Base-by-base conservation (phyloP, 116 monocot species). In the Iris pallida region DNA sequence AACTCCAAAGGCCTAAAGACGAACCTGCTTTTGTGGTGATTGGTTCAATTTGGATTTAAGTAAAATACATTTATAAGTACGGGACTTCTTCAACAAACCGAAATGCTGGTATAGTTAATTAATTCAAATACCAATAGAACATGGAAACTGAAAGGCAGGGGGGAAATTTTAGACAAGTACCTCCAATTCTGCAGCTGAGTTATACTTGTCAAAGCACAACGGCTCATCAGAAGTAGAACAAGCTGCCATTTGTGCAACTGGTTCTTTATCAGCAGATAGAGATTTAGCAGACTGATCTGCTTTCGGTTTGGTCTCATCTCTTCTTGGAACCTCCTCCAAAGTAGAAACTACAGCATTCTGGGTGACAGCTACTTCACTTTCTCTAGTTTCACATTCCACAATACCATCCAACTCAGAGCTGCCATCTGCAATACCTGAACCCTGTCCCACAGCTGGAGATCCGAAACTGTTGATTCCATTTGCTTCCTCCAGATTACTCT, bases 171-270 rank as follows among this genome's bases (percentile, higher is more conserved):
- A 30, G 30, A 30, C 30, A 30, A 30, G 51, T 85, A 97, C 96
- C 92, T 92, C 92, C 62, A 97, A 66, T 67, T 92, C 96, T 69
- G 67, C 44, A 15, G 85, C 71, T 60, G 87, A 85, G 55, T 56
- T 76, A 56, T 81, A 92, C 14, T 85, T 65, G 20, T 78, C 71
- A 11, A 92, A 87, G 55, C 85, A 76, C 69, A 92, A 68, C 14
- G 76, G 75, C 61, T 85, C 87, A 55, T 89, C 68, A 51, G 61
- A 19, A 14, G 41, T 45, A 15, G 77, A 60, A 66, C 19, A 45
- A 46, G 16, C 64, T 46, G 20, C n/a, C 1, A 20, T 20, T 61
- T 68, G 52, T 53, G 47, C 20, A 16, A 56, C 67, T 5, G 48
- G 60, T 55, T 64, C 49, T 17, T 60, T 61, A 57, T 61, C 12